phyloP scores from a whole-genome alignment of 345 rosid species.

The Combretum micranthum region DNA sequence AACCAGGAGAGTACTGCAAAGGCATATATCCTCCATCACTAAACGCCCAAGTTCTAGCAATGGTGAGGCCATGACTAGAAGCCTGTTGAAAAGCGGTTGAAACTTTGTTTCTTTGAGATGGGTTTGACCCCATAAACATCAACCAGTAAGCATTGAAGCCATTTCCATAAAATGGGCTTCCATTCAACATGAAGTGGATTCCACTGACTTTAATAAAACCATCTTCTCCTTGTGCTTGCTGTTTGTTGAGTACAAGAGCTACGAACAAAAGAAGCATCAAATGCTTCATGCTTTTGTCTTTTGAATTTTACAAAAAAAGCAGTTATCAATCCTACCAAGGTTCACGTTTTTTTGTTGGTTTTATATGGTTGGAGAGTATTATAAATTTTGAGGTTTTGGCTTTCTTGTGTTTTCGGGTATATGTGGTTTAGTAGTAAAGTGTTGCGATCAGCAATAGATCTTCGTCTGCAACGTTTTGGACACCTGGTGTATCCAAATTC shows the following conservation, averaged over 20 bases:
- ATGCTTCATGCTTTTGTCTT: background rate
- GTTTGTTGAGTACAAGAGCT: slow-evolving; percentile 1
- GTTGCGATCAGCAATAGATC: no score
- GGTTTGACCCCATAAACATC: slow-evolving; percentile 44
- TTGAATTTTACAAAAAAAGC: no score
- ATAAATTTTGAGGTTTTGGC: no score
- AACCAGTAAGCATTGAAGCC: slow-evolving; percentile 73
- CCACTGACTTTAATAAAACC: slow-evolving; percentile 37
- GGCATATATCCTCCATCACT: slow-evolving; percentile 49
- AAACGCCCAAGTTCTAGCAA: slow-evolving; percentile 61
- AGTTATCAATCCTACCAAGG: no score
- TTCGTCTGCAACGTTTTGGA: no score
- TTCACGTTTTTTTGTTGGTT: no score
- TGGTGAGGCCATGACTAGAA: slow-evolving; percentile 30
- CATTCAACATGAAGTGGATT: slow-evolving; percentile 36
- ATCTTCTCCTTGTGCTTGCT: slow-evolving; percentile 20
- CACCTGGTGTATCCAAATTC: no score
- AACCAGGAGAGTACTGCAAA: slow-evolving; percentile 42
- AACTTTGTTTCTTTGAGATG: slow-evolving; percentile 34
- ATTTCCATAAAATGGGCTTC: slow-evolving; percentile 51
- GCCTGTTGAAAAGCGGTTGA: slow-evolving; percentile 42
- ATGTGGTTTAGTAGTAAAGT: no score
- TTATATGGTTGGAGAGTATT: no score
- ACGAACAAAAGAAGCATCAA: slow-evolving; percentile 2
- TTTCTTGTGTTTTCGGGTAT: no score